These are phyloP conservation scores for Caryopteris hybrid DNA, from an alignment of 305 asterid species.

Conservation along the genomic window DNA sequence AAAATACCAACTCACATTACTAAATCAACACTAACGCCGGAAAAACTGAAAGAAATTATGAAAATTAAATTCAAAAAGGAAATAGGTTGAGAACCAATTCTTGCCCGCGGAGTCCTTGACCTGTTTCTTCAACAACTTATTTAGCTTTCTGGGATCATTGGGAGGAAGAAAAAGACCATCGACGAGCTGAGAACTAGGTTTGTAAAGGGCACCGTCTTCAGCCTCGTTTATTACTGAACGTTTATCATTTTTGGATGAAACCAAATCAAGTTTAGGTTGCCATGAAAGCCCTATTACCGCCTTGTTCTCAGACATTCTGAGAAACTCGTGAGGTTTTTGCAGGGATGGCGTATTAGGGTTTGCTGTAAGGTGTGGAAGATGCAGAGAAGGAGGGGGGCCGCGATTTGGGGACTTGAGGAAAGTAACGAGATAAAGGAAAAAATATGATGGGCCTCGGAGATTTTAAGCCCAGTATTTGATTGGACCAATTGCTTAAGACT, in stretches of 20 bases:
- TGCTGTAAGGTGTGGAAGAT: too few species aligned
- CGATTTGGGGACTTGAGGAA: too few species aligned
- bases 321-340: not conserved
- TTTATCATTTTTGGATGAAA: constrained; percentile 24
- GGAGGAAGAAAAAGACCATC: constrained; percentile 89
- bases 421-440: too few species aligned
- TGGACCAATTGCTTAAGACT: too few species aligned
- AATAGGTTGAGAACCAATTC: constrained; percentile 42
- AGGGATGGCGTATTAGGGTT: too few species aligned
- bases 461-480: too few species aligned
- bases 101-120: constrained; percentile 83
- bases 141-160: constrained; percentile 63
- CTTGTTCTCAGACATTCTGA: constrained; percentile 26
- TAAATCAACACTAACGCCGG: constrained; percentile 1
- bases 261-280: constrained; percentile 58
- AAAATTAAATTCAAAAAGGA: not conserved
- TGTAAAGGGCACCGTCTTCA: constrained; percentile 33
- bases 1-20: not conserved
- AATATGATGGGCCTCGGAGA: too few species aligned
- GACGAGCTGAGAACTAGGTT: constrained; percentile 47
- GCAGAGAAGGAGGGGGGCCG: too few species aligned
- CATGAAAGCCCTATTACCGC: constrained; percentile 62
- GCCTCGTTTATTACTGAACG: not conserved
- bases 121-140: constrained; percentile 58
- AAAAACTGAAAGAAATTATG: not conserved